Evolutionary conservation across 306 rosid species (phyloP), one percentile per base, ranked within the genome.

Genomic region (Ammopiptanthus mongolicus): DNA sequence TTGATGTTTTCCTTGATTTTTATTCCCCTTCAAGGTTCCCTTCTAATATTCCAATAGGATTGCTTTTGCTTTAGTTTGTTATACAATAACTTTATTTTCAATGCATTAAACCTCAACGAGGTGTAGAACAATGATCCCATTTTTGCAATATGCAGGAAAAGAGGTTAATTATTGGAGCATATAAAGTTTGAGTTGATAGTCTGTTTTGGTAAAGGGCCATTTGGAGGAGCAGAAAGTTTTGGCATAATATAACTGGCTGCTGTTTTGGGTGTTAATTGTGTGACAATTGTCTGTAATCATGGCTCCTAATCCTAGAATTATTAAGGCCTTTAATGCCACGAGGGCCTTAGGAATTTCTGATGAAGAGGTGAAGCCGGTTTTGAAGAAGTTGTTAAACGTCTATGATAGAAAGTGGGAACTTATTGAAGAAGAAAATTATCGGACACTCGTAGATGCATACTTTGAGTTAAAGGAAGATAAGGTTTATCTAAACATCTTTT

Each of bases 341-440:
- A 78, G 79, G 69, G 75, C 72, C 18, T 37, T 90, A 22, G 97
- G 93, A 47, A 74, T 91, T 37, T 70, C 86, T 2, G 73, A 48
- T 44, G 79, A 79, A 14, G 89, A 88, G 76, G 85, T 86, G 74
- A 86, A 73, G 61, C 94, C 95, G 0, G 80, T 88, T 34, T 42
- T 91, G 82, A 70, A 10, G 78, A 10, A 70, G 3, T 85, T 94
- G 41, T 36, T 88, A 21, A 57, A 17, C 13, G 29, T 85, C 56
- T 90, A 74, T 62, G 86, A 75, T 3, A 52, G 39, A 15, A 83
- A 85, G 1, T 94, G 96, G 97, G 83, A 87, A 21, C 86, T 79
- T 19, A 88, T 94, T 73, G 93, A 84, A 83, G 91, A 87, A 21
- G 95, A 88, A 82, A 91, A 94, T 66, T 94, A 87, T 75, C 82